Percentiles rank a stretch among this genome's conserved stretches.
Evolutionary conservation across 2,329 filamentous ascomycete genomes (phyloP).

Genomic region (Penicillium sumatraense): DNA sequence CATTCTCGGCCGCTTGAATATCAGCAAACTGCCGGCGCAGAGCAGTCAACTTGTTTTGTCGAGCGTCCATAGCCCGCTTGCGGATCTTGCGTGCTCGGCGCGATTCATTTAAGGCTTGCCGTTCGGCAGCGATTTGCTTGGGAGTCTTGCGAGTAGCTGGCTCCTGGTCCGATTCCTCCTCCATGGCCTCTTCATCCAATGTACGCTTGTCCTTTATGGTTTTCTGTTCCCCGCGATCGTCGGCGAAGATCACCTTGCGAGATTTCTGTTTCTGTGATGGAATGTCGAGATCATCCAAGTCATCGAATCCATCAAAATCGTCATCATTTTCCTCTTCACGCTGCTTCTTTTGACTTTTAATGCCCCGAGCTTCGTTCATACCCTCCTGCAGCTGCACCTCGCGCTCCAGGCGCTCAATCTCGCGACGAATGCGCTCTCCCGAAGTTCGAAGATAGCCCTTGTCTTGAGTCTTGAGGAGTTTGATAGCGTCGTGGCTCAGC

Average conservation of each 20-base stretch:
- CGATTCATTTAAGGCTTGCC: constrained; percentile 42
- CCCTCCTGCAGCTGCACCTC: constrained; percentile 49
- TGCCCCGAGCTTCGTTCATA: constrained; percentile 37
- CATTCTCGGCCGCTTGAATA: constrained; percentile 59
- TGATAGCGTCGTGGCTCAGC: constrained; percentile 62
- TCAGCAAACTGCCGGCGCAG: constrained; percentile 60
- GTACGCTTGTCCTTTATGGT: constrained; percentile 28
- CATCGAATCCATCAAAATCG: constrained; percentile 27
- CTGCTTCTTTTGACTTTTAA: constrained; percentile 25
- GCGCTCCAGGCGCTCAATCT: constrained; percentile 56
- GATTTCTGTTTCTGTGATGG: constrained; percentile 29
- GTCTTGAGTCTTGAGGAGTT: constrained; percentile 69
- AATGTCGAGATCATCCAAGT: constrained; percentile 28
- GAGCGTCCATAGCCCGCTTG: constrained; percentile 53
- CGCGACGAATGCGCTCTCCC: constrained; percentile 58
- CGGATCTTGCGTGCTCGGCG: constrained; percentile 51
- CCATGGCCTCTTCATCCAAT: constrained; percentile 25
- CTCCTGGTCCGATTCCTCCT: constrained; percentile 26
- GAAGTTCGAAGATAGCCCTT: constrained; percentile 64
- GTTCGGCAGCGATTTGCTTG: constrained; percentile 50
- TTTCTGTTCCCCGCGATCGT: constrained; percentile 41
- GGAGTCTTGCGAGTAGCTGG: constrained; percentile 42
- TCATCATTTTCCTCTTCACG: constrained; percentile 26
- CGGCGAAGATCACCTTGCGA: constrained; percentile 46
- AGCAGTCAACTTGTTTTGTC: constrained; percentile 55